Conservation (phyloP, 192 early-diverging fungal species). For the Gamsiella multidivaricata region DNA sequence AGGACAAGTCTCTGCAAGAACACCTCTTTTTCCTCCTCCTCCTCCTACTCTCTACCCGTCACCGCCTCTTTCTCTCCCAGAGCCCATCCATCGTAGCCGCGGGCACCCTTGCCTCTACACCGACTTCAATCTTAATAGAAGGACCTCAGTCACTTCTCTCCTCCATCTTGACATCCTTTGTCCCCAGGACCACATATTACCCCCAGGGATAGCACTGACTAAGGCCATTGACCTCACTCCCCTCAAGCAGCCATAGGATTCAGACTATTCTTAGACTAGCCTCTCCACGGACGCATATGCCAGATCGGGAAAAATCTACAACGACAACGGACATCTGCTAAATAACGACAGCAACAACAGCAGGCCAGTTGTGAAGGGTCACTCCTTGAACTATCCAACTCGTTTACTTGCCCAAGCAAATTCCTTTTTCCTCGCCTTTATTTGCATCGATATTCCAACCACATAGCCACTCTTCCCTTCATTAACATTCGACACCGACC, state of each 20-base stretch:
- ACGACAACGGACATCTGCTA: no score
- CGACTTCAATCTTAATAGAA: not conserved
- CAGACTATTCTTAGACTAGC: no score
- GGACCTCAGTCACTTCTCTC: not conserved
- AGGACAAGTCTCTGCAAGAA: slow-evolving; percentile 16
- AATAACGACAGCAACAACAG: not conserved
- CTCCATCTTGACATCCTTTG: not conserved
- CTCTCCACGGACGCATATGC: no score
- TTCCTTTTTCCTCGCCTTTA: slow-evolving; percentile 7
- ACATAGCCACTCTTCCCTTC: not conserved
- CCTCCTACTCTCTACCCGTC: not conserved
- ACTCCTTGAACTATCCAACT: slow-evolving; percentile 2
- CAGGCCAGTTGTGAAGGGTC: not conserved
- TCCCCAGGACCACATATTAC: not conserved
- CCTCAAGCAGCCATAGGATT: slow-evolving; percentile 1
- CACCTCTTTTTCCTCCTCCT: slow-evolving; percentile 15
- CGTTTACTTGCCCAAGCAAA: not conserved
- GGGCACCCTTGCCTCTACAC: not conserved
- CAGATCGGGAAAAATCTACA: no score
- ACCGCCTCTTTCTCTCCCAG: slow-evolving; percentile 5
- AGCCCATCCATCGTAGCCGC: slow-evolving; percentile 2
- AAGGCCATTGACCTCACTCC: not conserved
- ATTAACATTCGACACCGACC: not conserved
- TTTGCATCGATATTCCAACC: not conserved
- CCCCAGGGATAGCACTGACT: slow-evolving; percentile 5